These are phyloP conservation scores for Suillus tomentosus DNA, from an alignment of 768 basidiomycete genomes.

Conservation along the genomic window DNA sequence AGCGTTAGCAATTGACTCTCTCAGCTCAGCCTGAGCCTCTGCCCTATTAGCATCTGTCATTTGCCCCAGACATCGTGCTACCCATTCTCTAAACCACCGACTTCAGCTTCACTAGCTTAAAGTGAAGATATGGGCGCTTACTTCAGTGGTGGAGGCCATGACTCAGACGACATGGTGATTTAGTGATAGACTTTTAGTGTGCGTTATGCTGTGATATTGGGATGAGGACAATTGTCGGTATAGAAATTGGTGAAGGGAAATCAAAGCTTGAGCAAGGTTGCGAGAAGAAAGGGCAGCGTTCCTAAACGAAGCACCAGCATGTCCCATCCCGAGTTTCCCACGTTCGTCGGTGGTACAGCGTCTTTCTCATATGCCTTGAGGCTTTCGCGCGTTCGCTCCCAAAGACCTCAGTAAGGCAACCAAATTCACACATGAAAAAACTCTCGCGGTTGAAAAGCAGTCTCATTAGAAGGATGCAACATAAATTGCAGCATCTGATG, in stretches of 20 bases:
- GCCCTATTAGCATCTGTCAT: constrained; percentile 86
- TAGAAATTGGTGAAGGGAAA: constrained; percentile 13
- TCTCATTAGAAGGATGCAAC: constrained; percentile 27
- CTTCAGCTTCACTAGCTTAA: constrained; percentile 15
- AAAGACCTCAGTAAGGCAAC: neutral
- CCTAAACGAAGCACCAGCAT: constrained; percentile 1
- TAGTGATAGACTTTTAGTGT: neutral
- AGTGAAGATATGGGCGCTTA: constrained; percentile 33
- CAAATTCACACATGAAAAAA: neutral
- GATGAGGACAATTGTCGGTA: neutral
- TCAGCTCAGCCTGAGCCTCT: constrained; percentile 92
- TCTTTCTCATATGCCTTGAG: neutral
- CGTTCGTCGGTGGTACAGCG: constrained; percentile 11
- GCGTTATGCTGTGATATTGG: neutral
- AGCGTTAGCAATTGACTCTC: constrained; percentile 94
- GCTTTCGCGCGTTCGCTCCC: neutral
- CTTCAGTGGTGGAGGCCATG: constrained; percentile 84
- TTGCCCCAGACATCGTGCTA: constrained; percentile 88
- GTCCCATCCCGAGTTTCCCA: constrained; percentile 22
- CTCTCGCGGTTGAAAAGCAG: constrained; percentile 9
- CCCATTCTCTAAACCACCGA: constrained; percentile 76
- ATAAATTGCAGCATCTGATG: constrained; percentile 23
- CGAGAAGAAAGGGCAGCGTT: neutral
- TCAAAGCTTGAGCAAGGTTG: neutral
- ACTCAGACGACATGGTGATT: constrained; percentile 65